Base-by-base conservation (phyloP, 306 rosid species). In the Astragalus membranaceus region DNA sequence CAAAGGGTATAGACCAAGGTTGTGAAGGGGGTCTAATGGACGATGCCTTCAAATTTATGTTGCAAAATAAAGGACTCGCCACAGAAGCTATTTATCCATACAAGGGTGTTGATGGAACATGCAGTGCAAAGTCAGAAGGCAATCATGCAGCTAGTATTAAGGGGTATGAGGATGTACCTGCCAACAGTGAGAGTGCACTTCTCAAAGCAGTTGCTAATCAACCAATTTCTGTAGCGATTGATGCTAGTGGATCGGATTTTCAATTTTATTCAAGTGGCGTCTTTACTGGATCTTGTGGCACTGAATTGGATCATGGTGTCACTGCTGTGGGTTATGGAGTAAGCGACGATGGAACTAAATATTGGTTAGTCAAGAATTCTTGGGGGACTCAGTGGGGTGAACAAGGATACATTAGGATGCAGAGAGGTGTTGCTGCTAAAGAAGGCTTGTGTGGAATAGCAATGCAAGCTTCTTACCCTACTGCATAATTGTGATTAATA, bases 391-490 rank as follows among this genome's bases (percentile, higher is more conserved):
- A 42, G 1, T 80, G 81, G 84, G 84, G 84, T 4, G 75, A 80
- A 65, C 20, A 80, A 14, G 84, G 81, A 32, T 80, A 80, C 39
- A 50, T 80, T 35, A 65, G 78, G 43, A 80, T 80, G 75, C 70
- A 75, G 5, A 80, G 84, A 11, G 64, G 59, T 7, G 32, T 75
- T 35, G 42, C 5, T 46, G 75, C 84, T 23, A 26, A 57, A 4
- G 55, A 80, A 44, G 84, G 84, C 14, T 26, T 75, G 47, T 80
- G 84, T 70, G 78, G 75, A 47, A 75, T 80, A 10, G 80, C 80
- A 42, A 80, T 57, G 80, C 23, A 41, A 26, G 78, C 80, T 75
- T 80, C 71, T 33, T 75, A 64, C 20, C 84, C 84, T 13, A 65
- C 16, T 58, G 78, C 78, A 20, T 80, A 59, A 58, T 36, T 47